Evolutionary conservation across 176 grass and related monocot genomes (phyloP), one percentile per base, ranked within the genome.

Genomic region (Canna indica): DNA sequence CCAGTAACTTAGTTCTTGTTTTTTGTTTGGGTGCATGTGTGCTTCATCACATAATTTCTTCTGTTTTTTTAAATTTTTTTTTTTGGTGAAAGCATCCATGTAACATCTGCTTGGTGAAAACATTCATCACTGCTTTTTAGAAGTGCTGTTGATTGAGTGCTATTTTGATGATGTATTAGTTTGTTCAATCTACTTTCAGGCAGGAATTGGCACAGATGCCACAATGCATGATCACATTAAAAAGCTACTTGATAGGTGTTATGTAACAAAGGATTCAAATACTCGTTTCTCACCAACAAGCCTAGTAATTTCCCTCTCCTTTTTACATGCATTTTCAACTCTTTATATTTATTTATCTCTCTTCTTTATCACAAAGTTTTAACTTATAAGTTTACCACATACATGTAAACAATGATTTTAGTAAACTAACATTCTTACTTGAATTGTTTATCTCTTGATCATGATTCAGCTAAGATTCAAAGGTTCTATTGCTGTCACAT

Each of bases 151-250:
- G 1, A 44, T 44, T 54, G n/a, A 54, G 16, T 50, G 16, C 4
- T 59, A 22, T 29, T 61, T 29, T 61, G 33, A 65, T 65, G 20
- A 60, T 33, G 63, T 80, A 78, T 76, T 39, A 65, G 38, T 28
- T 75, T 36, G 71, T 46, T 69, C 46, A 33, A 79, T 76, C 68
- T 82, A 61, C 84, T 82, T 84, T 64, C 73, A 97, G 93, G 86
- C 93, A 77, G 93, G 93, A 87, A 97, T 97, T 73, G 93, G 93
- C 64, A 97, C 93, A 48, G 93, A 97, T 76, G 93, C 93, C 59
- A 97, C 93, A 54, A 97, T 97, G 93, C 93, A 97, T 80, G 93
- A 97, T 54, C 88, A 97, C 78, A 97, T 97, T 68, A 97, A 97
- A 56, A 97, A 97, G 86, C 82, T 87, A 61, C 81, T 97, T 85